Conservation (phyloP, 805 yeast genomes). For the Kockiozyma suomiensis region DNA sequence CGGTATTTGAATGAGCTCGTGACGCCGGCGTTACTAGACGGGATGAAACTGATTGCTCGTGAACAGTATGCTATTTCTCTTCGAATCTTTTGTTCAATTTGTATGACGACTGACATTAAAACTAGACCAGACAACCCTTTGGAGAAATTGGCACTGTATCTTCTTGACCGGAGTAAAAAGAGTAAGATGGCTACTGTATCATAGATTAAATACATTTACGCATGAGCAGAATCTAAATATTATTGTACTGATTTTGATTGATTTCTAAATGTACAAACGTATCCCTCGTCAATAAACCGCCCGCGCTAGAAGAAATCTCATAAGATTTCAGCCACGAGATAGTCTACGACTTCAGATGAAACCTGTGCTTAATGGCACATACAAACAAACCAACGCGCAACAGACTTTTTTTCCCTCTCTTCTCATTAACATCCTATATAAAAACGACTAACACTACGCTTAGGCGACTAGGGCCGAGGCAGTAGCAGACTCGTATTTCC, state of each 20-base stretch:
- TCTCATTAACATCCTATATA: conserved; percentile 1
- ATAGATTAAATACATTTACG: not conserved
- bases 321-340: not conserved
- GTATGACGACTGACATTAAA: not conserved
- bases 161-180: conserved; percentile 29
- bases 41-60: conserved; percentile 57
- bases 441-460: conserved; percentile 34
- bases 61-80: conserved; percentile 40
- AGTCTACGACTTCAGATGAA: not conserved
- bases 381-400: not conserved
- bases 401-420: not conserved
- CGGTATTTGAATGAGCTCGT: conserved; percentile 66
- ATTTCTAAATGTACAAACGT: conserved; percentile 3
- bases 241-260: conserved; percentile 2
- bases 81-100: not conserved
- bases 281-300: not conserved
- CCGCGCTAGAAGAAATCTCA: not conserved
- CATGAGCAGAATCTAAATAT: not conserved
- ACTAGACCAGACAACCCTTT: conserved; percentile 37
- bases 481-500: conserved; percentile 99
- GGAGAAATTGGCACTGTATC: conserved; percentile 30
- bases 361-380: not conserved
- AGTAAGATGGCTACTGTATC: not conserved
- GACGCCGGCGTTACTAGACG: conserved; percentile 65
- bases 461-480: conserved; percentile 99